Evolutionary conservation across 2,329 filamentous ascomycete species (phyloP), one percentile per base, ranked within the genome.

Genomic region (Aspergillus japonicus): DNA sequence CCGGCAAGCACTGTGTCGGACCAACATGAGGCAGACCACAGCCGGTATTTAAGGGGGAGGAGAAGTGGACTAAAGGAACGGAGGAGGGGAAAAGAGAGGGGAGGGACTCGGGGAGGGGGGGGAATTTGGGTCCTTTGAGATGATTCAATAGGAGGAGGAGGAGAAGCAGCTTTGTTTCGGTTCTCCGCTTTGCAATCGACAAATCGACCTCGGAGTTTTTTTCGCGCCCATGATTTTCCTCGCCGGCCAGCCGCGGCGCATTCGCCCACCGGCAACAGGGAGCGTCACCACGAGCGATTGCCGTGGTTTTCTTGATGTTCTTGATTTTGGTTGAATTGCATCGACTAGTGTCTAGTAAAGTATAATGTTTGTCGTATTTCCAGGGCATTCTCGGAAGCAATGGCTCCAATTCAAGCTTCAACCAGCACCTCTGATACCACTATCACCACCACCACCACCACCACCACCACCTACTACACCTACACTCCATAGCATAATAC

Each of bases 21-120:
- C 72, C 68, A 80, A 78, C 78, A 80, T 80, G 65, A 73, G 72
- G 71, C 62, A 64, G 66, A 67, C 64, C 58, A 66, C 62, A 58
- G 61, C 59, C 60, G 58, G 58, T 57, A 48, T 52, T 58, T 54
- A 50, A 12, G 42, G 51, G 53, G 56, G 56, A 16, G 33, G 62
- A 35, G 58, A 57, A 50, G 53, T 56, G 51, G 48, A 39, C 42
- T 31, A 58, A 58, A 58, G 23, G 56, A 52, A 56, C 35, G 60
- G 47, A 55, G 54, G 56, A 63, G 59, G 58, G 44, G 59, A 58
- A 61, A 59, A 56, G 58, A 50, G 58, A 60, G 58, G 61, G 61
- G 57, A 50, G 50, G 58, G 60, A 50, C 52, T 29, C 7, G 7
- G 26, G 26, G 26, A 26, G 24, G 24, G 24, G 24, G 24, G 5